phyloP scores from a whole-genome alignment of 2,329 filamentous ascomycete genomes.

The Phaeosphaeriaceae sp. region DNA sequence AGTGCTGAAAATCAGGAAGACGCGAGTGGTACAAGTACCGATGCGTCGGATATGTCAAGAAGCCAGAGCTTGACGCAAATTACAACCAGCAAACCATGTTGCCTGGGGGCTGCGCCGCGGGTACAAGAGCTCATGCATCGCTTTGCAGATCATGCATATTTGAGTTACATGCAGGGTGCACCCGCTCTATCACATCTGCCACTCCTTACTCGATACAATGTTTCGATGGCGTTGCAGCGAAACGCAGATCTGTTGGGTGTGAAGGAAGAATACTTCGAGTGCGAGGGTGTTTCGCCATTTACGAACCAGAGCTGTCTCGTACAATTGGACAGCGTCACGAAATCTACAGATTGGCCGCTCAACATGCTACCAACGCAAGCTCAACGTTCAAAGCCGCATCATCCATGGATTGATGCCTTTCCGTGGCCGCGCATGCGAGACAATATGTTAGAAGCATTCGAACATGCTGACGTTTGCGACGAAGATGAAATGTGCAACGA shows the following conservation, averaged over 20 bases:
- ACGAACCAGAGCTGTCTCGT: constrained; percentile 1
- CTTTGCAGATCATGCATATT: constrained; percentile 24
- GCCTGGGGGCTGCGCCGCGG: constrained; percentile 10
- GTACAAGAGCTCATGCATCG: constrained; percentile 16
- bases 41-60: too few species aligned
- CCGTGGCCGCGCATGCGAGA: constrained; percentile 50
- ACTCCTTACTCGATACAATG: constrained; percentile 22
- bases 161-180: constrained; percentile 22
- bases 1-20: too few species aligned
- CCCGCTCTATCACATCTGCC: constrained; percentile 16
- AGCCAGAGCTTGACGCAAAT: too few species aligned
- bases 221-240: constrained; percentile 11
- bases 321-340: neutral
- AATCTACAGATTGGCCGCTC: constrained; percentile 7
- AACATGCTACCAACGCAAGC: constrained; percentile 44
- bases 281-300: constrained; percentile 11
- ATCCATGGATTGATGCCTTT: constrained; percentile 51
- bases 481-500: constrained; percentile 29
- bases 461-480: constrained; percentile 33
- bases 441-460: constrained; percentile 46
- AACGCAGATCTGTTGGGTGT: constrained; percentile 20
- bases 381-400: constrained; percentile 49
- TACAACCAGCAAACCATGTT: neutral
- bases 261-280: constrained; percentile 5
- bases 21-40: too few species aligned